Evolutionary conservation across 345 rosid genomes (phyloP), one percentile per base, ranked within the genome.

Genomic region (Populus tremula): DNA sequence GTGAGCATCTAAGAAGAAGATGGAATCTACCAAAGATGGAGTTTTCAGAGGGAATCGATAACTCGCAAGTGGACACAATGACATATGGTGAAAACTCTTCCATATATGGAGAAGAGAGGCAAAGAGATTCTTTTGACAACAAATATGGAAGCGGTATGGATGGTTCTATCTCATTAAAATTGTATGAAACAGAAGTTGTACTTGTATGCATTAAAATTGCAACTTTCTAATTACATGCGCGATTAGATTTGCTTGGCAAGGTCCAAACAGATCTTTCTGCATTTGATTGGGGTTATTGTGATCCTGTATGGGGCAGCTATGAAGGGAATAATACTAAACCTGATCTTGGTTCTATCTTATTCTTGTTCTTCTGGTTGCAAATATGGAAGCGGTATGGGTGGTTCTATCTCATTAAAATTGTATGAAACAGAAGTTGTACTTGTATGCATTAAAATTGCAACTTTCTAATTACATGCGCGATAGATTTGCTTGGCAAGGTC

Each of bases 1-100:
- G 71, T 76, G 79, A 80, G 66, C 69, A 76, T 82, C 84, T 85
- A 45, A 84, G 85, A 77, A 91, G 81, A 82, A 85, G 86, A 79
- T 88, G 93, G 92, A 87, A 84, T 77, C 77, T 84, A 62, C 76
- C 88, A 13, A 45, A n/a, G 31, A 38, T 21, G 5, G 53, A 69
- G 82, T 66, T 54, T 39, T 33, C 73, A 45, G 74, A 67, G 29
- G 74, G 66, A 47, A 38, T 59, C 41, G 76, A 23, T 64, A 56
- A 13, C 50, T 64, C n/a, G 43, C 73, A 31, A 56, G 75, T 72
- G 79, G 27, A 35, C 59, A 63, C 41, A 69, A 10, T 36, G 56
- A 62, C 81, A 69, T 33, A 27, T 14, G 45, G 25, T 21, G 69
- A 54, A 47, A 38, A 41, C 70, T 73, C 79, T 33, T 16, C 36